A percentile compares a stretch with the other conserved stretches of the same genome.
phyloP scores from a whole-genome alignment of 2,329 filamentous ascomycete species.

The Microsporum audouinii region DNA sequence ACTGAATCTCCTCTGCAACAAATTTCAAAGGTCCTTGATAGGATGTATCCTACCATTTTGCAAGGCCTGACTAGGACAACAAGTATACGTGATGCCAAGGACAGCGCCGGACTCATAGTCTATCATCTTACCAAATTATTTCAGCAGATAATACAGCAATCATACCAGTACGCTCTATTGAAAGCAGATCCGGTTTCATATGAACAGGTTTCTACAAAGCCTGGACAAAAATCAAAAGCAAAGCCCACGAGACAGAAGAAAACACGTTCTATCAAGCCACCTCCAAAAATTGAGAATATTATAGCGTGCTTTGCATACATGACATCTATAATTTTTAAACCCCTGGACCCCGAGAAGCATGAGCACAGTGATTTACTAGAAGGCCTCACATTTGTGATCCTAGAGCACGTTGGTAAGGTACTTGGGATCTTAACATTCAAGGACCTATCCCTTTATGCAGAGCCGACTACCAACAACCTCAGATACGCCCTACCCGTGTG shows the following conservation, averaged over 20 bases:
- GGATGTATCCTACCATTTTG: constrained; percentile 20
- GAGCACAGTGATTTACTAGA: constrained; percentile 30
- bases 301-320: constrained; percentile 18
- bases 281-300: constrained; percentile 12
- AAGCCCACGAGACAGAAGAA: constrained; percentile 8
- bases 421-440: constrained; percentile 32
- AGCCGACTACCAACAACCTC: constrained; percentile 2
- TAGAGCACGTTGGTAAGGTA: constrained; percentile 31
- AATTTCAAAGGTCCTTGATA: neutral
- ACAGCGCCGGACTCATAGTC: constrained; percentile 18
- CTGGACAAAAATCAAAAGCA: constrained; percentile 13
- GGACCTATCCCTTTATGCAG: constrained; percentile 21
- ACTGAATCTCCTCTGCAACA: constrained; percentile 4
- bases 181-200: neutral
- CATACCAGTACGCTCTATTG: constrained; percentile 19
- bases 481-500: constrained; percentile 22
- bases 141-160: constrained; percentile 19
- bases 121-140: constrained; percentile 29
- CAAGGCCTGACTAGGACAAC: constrained; percentile 22
- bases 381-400: constrained; percentile 29
- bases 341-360: constrained; percentile 18
- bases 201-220: constrained; percentile 4
- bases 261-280: constrained; percentile 1
- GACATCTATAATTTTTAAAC: constrained; percentile 23
- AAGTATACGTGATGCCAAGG: constrained; percentile 8